Conservation (phyloP, 192 early-diverging fungal genomes). For the Phycomyces nitens region DNA sequence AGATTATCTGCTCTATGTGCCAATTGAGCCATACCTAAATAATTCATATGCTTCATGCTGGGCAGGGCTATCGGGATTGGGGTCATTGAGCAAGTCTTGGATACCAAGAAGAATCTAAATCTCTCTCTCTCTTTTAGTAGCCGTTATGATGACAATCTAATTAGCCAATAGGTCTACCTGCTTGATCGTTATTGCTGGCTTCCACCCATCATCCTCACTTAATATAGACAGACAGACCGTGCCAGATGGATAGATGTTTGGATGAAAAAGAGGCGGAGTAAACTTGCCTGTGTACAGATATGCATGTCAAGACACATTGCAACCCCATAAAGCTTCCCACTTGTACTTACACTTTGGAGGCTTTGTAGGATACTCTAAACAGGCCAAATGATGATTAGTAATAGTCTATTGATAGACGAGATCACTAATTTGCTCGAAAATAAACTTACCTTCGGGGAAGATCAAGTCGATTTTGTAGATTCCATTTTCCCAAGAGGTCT, state of each 20-base stretch:
- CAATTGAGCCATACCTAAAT: conserved; percentile 52
- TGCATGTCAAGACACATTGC: conserved; percentile 6
- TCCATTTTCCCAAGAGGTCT: conserved; percentile 88
- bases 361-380: conserved; percentile 76
- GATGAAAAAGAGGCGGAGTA: conserved; percentile 79
- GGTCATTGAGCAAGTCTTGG: conserved; percentile 85
- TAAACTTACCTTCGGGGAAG: conserved; percentile 71
- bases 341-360: conserved; percentile 71
- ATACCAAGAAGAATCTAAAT: conserved; percentile 86
- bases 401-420: conserved; percentile 69
- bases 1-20: neutral
- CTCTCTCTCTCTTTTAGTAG: neutral
- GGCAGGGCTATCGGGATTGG: conserved; percentile 89
- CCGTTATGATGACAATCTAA: neutral
- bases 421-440: conserved; percentile 30
- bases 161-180: conserved; percentile 46
- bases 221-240: conserved; percentile 97
- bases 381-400: neutral
- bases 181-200: conserved; percentile 93
- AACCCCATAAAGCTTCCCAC: conserved; percentile 29
- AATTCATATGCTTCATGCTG: conserved; percentile 79
- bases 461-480: conserved; percentile 77
- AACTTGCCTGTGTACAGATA: conserved; percentile 55
- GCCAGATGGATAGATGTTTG: conserved; percentile 96
- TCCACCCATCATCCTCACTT: conserved; percentile 94